A percentile compares a stretch with the other conserved stretches of the same genome.
These are phyloP conservation scores for Tripterygium wilfordii DNA, from an alignment of 177 flowering plant genomes.

Conservation along the genomic window DNA sequence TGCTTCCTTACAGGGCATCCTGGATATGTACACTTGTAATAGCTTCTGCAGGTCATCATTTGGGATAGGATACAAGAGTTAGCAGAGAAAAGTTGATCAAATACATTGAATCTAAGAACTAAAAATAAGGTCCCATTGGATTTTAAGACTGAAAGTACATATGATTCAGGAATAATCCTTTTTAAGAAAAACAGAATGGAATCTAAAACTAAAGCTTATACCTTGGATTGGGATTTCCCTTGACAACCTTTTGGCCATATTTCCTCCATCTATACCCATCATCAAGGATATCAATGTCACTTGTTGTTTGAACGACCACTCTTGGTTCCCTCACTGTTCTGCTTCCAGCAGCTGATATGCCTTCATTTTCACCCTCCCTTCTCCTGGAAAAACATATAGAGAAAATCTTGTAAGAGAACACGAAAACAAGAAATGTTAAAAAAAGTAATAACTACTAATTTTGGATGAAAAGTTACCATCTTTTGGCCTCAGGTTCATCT, in stretches of 20 bases:
- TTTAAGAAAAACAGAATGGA: neutral
- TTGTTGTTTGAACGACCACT: conserved; percentile 84
- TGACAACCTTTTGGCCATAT: conserved; percentile 85
- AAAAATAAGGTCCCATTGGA: no score
- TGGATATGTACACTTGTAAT: conserved; percentile 52
- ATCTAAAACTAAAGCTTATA: conserved; percentile 3
- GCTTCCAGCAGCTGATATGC: conserved; percentile 46
- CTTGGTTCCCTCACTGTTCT: conserved; percentile 79
- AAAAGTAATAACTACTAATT: neutral
- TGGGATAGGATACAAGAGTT: neutral
- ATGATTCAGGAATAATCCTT: no score
- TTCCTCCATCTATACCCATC: conserved; percentile 83
- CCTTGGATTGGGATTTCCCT: conserved; percentile 86
- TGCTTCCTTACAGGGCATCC: conserved; percentile 61
- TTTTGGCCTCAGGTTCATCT: conserved; percentile 60
- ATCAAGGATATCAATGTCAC: conserved; percentile 82
- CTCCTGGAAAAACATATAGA: conserved; percentile 34
- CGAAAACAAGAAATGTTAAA: neutral
- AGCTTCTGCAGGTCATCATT: conserved; percentile 32
- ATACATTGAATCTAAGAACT: no score
- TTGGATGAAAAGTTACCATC: conserved; percentile 48
- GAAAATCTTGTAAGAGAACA: neutral
- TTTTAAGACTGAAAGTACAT: no score
- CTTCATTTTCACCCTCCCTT: conserved; percentile 49
- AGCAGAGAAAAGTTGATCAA: no score